A percentile compares a stretch with the other conserved stretches of the same genome.
Evolutionary conservation across 2,329 filamentous ascomycete species (phyloP).

Genomic region (Aspergillus bombycis): DNA sequence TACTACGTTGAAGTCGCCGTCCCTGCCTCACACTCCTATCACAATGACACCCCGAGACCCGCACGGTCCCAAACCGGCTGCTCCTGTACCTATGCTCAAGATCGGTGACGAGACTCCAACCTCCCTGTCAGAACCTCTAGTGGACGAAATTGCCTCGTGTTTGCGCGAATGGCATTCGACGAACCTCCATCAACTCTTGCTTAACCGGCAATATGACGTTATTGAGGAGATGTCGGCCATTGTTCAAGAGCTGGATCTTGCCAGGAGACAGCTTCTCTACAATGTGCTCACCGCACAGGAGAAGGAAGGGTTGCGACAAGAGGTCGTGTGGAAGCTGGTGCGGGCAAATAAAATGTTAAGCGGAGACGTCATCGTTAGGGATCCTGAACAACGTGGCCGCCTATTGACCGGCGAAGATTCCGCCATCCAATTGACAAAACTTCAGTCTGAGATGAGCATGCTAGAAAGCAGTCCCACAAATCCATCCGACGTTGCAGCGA

Average conservation of each 20-base stretch:
- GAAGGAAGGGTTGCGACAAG: slow-evolving; percentile 76
- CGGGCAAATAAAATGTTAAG: slow-evolving; percentile 91
- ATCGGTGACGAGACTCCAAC: slow-evolving; percentile 96
- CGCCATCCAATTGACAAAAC: slow-evolving; percentile 82
- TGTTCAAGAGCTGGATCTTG: slow-evolving; percentile 79
- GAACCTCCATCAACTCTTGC: slow-evolving; percentile 87
- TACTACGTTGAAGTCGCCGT: slow-evolving; percentile 28
- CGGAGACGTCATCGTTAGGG: slow-evolving; percentile 92
- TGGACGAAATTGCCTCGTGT: slow-evolving; percentile 97
- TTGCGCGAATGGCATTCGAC: slow-evolving; percentile 98
- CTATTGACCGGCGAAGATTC: slow-evolving; percentile 92
- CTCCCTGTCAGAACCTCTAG: slow-evolving; percentile 82
- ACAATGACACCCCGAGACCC: slow-evolving; percentile 59
- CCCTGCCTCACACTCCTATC: slow-evolving; percentile 39
- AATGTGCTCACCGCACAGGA: slow-evolving; percentile 89
- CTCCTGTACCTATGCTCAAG: slow-evolving; percentile 95
- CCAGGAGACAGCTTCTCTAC: slow-evolving; percentile 87
- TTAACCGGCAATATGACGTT: slow-evolving; percentile 77
- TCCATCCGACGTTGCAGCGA: slow-evolving; percentile 67
- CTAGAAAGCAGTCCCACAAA: slow-evolving; percentile 78
- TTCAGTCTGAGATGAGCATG: slow-evolving; percentile 96
- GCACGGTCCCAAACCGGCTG: slow-evolving; percentile 71
- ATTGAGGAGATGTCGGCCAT: slow-evolving; percentile 81
- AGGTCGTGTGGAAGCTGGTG: slow-evolving; percentile 94
- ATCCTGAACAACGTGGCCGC: slow-evolving; percentile 78